Base-by-base conservation (phyloP, 768 basidiomycete species). In the Rhodosporidiobolus odoratus region DNA sequence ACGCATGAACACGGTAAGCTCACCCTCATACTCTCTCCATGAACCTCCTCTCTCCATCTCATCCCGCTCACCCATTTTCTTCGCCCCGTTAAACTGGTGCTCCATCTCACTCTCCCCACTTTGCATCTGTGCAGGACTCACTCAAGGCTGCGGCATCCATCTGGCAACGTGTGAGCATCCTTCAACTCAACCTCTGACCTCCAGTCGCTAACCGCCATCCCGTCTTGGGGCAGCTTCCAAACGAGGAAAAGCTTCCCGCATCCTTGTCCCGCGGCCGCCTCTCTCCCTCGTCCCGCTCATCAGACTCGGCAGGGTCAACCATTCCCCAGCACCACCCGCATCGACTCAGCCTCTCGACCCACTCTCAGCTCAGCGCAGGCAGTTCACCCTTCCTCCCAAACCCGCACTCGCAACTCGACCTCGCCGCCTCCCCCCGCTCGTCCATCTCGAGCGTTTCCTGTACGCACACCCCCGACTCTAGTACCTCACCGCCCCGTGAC, bases 111-210 rank as follows among this genome's bases (percentile, higher is more conserved):
- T 32, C 52, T 34, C 16, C 52, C 21, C 23, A 19, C n/a, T n/a
- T 58, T 40, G 37, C 37, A 7, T 43, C 17, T 30, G 1, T 3
- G 41, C 62, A 60, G 62, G 56, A 59, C 23, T 5, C 45, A 13
- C 52, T 50, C 13, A 37, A 37, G 6, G 47, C 45, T 8, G n/a
- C 68, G 19, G 34, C 41, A 16, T 69, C 68, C 15, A 69, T 69
- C 63, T 69, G 68, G 68, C 32, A 43, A 0, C 38, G 62, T 23
- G 68, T 69, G 34, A 25, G 68, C 52, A 10, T 30, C 27, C 52
- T 19, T 23, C 43, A 17, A n/a, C 21, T 53, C 52, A 21, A 4
- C 23, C 54, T 30, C 52, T 27, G n/a, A n/a, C 32, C n/a, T 27
- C 27, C 52, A 10, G 12, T 9, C n/a, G 32, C 16, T 5, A 19